Conservation (phyloP, 306 rosid species). For the Senna siamea region DNA sequence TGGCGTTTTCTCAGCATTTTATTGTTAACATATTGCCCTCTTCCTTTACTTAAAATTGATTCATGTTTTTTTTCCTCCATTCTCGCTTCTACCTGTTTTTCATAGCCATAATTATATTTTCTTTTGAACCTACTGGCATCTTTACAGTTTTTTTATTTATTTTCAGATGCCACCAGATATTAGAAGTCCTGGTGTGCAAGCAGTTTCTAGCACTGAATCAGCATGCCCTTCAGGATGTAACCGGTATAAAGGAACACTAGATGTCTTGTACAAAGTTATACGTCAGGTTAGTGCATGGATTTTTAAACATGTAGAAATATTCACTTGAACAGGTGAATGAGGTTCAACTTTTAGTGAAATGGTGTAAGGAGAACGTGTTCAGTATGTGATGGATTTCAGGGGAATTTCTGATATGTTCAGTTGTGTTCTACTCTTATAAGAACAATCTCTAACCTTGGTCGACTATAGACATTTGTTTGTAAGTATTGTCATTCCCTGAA, state of each 20-base stretch:
- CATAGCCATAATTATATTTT: background rate
- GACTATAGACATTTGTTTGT: background rate
- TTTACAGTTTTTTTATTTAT: background rate
- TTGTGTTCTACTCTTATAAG: background rate
- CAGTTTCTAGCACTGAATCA: slow-evolving; percentile 47
- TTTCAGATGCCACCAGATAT: slow-evolving; percentile 55
- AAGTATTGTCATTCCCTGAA: background rate
- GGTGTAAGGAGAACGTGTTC: background rate
- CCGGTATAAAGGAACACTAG: slow-evolving; percentile 78
- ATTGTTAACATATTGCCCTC: too few relatives aligned
- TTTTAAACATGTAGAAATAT: slow-evolving; percentile 14
- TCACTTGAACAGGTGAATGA: background rate
- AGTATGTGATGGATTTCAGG: background rate
- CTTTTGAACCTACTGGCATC: background rate
- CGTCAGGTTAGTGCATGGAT: slow-evolving; percentile 72
- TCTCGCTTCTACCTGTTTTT: background rate
- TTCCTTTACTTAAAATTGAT: too few relatives aligned
- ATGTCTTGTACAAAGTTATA: slow-evolving; percentile 71
- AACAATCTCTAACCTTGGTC: background rate
- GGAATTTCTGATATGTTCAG: background rate
- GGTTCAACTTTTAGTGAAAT: slow-evolving; percentile 2
- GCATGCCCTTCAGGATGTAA: slow-evolving; percentile 54
- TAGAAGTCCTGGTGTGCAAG: slow-evolving; percentile 44
- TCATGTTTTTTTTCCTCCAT: background rate
- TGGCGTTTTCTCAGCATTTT: too few relatives aligned